These are phyloP conservation scores for Grammothele lineata DNA, from an alignment of 768 basidiomycete species.

Conservation along the genomic window DNA sequence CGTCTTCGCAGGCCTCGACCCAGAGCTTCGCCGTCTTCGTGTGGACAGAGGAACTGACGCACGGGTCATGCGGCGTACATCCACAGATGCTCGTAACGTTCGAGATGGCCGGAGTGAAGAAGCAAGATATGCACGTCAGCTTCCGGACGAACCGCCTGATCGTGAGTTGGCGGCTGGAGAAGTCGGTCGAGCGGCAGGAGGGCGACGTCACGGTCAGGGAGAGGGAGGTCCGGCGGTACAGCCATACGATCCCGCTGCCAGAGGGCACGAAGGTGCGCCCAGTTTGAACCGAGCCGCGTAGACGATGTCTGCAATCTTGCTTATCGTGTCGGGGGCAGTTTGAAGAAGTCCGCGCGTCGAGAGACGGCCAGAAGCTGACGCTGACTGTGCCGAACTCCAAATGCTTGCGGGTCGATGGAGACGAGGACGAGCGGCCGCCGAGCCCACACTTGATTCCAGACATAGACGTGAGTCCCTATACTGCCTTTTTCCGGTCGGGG, in stretches of 20 bases:
- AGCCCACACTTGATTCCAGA: conserved; percentile 7
- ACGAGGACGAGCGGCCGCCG: not conserved
- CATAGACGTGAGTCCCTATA: conserved; percentile 1
- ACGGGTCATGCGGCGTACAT: too few relatives aligned
- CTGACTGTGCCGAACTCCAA: conserved; percentile 54
- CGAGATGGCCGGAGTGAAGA: conserved; percentile 64
- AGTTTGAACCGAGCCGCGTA: too few relatives aligned
- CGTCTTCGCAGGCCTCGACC: too few relatives aligned
- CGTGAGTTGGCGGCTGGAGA: conserved; percentile 62
- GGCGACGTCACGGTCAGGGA: conserved; percentile 59
- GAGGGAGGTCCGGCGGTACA: conserved; percentile 56
- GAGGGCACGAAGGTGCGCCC: conserved; percentile 50
- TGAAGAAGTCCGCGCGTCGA: conserved; percentile 66
- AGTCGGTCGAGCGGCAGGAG: conserved; percentile 58
- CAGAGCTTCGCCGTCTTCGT: too few relatives aligned
- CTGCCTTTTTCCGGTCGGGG: not conserved
- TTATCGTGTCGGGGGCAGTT: conserved; percentile 39
- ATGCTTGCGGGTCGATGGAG: conserved; percentile 6
- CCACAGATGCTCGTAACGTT: conserved; percentile 60
- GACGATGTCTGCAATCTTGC: not conserved
- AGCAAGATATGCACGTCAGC: conserved; percentile 73
- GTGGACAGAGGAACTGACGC: too few relatives aligned
- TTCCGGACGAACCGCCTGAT: conserved; percentile 59
- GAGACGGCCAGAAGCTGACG: conserved; percentile 56
- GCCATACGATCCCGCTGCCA: conserved; percentile 66